Evolutionary conservation across 805 yeast genomes (phyloP).

Genomic region (Wickerhamomyces queroliae): DNA sequence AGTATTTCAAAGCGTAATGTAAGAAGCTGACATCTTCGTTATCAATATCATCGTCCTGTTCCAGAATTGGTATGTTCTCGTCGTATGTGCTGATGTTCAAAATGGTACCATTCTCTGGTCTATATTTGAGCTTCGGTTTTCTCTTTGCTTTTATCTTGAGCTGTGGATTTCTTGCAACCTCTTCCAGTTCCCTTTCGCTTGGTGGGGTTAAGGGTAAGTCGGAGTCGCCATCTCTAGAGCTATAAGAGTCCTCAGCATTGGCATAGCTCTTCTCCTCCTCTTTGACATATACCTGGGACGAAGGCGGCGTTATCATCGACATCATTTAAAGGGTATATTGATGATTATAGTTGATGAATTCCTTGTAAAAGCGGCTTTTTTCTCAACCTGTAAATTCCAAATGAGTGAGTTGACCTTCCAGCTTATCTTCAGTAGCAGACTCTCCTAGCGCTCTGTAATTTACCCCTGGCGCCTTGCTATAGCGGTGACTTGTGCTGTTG

Average conservation of each 20-base stretch:
- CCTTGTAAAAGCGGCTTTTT: too few relatives aligned
- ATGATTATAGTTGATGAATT: too few relatives aligned
- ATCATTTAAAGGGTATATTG: constrained; percentile 1
- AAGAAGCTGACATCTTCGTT: constrained; percentile 41
- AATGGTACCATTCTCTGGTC: constrained; percentile 42
- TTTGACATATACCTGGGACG: constrained; percentile 13
- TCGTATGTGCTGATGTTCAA: constrained; percentile 29
- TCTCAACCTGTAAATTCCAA: too few relatives aligned
- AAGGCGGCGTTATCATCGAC: constrained; percentile 22
- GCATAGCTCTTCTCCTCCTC: not conserved
- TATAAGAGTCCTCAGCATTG: not conserved
- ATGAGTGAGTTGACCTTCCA: too few relatives aligned
- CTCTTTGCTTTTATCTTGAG: constrained; percentile 19
- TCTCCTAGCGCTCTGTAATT: too few relatives aligned
- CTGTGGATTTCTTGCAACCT: not conserved
- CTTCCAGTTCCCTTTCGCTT: not conserved
- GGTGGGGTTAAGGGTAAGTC: not conserved
- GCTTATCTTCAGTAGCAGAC: too few relatives aligned
- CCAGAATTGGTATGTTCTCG: constrained; percentile 19
- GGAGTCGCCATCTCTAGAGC: not conserved
- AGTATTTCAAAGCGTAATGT: constrained; percentile 44
- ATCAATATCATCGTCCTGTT: constrained; percentile 28
- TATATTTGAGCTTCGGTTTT: constrained; percentile 39
- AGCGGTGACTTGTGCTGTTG: not conserved
- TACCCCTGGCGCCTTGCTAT: too few relatives aligned